Evolutionary conservation across 2,329 filamentous ascomycete species (phyloP), one percentile per base, ranked within the genome.

Genomic region (Ascocoryne sarcoides): DNA sequence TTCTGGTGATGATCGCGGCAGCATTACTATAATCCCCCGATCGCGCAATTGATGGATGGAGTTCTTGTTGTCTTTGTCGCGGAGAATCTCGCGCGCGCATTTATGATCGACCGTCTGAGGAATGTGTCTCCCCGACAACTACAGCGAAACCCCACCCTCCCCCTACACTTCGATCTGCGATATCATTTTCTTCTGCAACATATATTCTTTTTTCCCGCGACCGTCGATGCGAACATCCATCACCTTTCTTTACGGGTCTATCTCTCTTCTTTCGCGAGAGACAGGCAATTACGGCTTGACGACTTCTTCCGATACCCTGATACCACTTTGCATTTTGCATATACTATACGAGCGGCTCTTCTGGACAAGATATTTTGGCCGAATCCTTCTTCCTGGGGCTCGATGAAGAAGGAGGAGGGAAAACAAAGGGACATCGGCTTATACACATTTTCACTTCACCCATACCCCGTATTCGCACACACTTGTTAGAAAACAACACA

Each of bases 1-100:
- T 73, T 33, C 66, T 66, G 32, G 72, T 70, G 39, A 65, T 73
- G 50, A 54, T 70, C n/a, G 64, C 64, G 34, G 66, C 66, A 12
- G 69, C 65, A n/a, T 47, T 77, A 42, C 59, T 77, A 56, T 78
- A 73, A 65, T 42, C 12, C 17, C 16, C n/a, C 10, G 16, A 12
- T 34, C 17, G 4, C 26, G 9, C 26, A n/a, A 15, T 26, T 38
- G 39, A 33, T 40, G 32, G 39, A 36, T 15, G 23, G 26, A 19
- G 19, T 36, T 37, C 35, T 40, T 47, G 44, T 36, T 40, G 20
- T 16, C 4, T 29, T 29, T 14, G 20, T n/a, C 12, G 16, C 33
- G 29, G 10, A 17, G 5, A n/a, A 41, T 32, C 19, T 31, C 29
- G n/a, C n/a, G n/a, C n/a, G n/a, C n/a, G n/a, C n/a, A n/a, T n/a